Evolutionary conservation across 257 asterid genomes (phyloP).

Genomic region (Salvia splendens): DNA sequence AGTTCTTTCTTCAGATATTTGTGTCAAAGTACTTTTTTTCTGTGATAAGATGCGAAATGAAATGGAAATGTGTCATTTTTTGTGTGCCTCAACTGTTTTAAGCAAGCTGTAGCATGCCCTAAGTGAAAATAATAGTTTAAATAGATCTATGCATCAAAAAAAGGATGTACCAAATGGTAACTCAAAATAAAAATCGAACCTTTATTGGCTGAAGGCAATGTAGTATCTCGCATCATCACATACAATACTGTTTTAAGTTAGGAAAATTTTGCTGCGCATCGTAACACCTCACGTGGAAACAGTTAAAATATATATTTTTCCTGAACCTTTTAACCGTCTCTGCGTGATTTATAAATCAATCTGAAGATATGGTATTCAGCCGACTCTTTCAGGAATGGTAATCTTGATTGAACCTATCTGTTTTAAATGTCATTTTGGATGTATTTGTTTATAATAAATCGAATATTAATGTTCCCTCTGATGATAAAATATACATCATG

Average conservation of each 20-base stretch:
- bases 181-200: background rate
- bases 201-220: conserved; percentile 1
- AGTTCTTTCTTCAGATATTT: conserved; percentile 1
- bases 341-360: conserved; percentile 1
- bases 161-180: background rate
- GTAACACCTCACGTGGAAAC: background rate
- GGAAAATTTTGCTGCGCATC: background rate
- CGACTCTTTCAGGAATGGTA: background rate
- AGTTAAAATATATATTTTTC: background rate
- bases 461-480: background rate
- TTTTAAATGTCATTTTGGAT: background rate
- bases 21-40: conserved; percentile 7
- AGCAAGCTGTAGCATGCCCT: conserved; percentile 18
- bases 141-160: conserved; percentile 11
- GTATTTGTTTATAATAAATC: background rate
- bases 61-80: background rate
- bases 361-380: background rate
- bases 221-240: background rate
- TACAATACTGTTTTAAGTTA: background rate
- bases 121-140: conserved; percentile 2
- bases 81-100: background rate
- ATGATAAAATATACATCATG: background rate
- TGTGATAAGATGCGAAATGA: background rate
- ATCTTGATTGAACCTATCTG: background rate
- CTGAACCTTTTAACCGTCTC: background rate